Base-by-base conservation (phyloP, 768 basidiomycete species). In the Cyclocybe cylindracea region DNA sequence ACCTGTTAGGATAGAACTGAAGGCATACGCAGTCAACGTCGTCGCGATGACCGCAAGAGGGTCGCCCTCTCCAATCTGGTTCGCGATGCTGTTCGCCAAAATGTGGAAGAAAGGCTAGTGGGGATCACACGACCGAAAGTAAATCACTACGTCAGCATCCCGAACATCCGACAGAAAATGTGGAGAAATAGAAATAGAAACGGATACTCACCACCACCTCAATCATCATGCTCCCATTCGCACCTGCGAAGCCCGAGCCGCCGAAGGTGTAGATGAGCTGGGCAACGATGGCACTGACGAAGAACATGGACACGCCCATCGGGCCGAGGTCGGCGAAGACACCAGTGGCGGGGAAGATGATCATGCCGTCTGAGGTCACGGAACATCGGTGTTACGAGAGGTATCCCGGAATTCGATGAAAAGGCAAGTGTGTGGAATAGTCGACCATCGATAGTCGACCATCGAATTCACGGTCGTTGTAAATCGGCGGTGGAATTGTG, bases 171-270 rank as follows among this genome's bases (percentile, higher is more conserved):
- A 37, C 38, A 51, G 41, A 18, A 7, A 29, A 40, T 41, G 7
- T 9, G 18, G 40, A 36, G 47, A 33, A 29, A 16, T 18, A 14
- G 39, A 42, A 47, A 38, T 34, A 34, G 43, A 43, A 46, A 34
- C 39, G 50, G 51, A 8, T 44, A 80, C 87, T 39, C 66, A 93
- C 90, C 58, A 98, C 94, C 9, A 95, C 92, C 70, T 98, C 96
- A 55, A 99, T 98, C 94, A 98, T 97, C 94, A 95, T 94, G 56
- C 90, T 93, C 5, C 91, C 92, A 69, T 93, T 94, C 2, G 88
- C 93, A 44, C 91, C 91, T 7, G 85, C 85, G 66, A 99, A 97
- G 18, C 85, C 86, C 58, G 89, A 94, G 4, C 91, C 96, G 4
- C 94, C 95, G 7, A 86, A 68, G 1, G 89, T 87, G 67, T 92